Percentiles rank a stretch among this genome's conserved stretches.
Evolutionary conservation across 208 protist genomes (phyloP).

Genomic region (Leishmania tarentolae): DNA sequence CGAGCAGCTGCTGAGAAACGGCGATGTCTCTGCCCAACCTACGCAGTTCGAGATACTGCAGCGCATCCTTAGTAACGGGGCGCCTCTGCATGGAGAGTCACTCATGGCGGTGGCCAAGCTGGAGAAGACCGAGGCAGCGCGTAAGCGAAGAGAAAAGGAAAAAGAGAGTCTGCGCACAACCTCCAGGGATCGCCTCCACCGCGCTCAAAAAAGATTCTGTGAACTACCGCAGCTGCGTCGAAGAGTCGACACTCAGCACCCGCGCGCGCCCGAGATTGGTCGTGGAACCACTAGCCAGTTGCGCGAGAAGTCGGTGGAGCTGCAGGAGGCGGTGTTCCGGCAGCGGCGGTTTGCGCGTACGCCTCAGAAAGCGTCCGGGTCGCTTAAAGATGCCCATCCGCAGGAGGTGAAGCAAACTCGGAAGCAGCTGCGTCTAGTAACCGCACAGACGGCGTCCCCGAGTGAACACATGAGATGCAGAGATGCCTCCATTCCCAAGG

Average conservation of each 20-base stretch:
- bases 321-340: slow-evolving; percentile 53
- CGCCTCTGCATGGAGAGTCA: slow-evolving; percentile 47
- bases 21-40: slow-evolving; percentile 36
- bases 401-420: slow-evolving; percentile 59
- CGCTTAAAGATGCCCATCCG: slow-evolving; percentile 40
- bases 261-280: slow-evolving; percentile 26
- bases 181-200: slow-evolving; percentile 48
- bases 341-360: slow-evolving; percentile 40
- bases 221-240: slow-evolving; percentile 45
- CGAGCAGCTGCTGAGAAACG: slow-evolving; percentile 41
- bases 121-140: slow-evolving; percentile 51
- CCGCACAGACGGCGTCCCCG: slow-evolving; percentile 33
- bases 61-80: slow-evolving; percentile 31
- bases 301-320: slow-evolving; percentile 37
- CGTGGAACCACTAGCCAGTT: slow-evolving; percentile 44
- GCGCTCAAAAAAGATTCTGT: slow-evolving; percentile 41
- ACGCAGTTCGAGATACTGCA: slow-evolving; percentile 38
- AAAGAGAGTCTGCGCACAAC: slow-evolving; percentile 30
- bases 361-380: slow-evolving; percentile 37
- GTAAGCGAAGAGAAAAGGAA: slow-evolving; percentile 44
- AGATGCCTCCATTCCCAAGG: slow-evolving; percentile 24
- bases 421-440: slow-evolving; percentile 41
- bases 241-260: slow-evolving; percentile 41
- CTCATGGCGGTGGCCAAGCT: slow-evolving; percentile 38
- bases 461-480: slow-evolving; percentile 16